phyloP scores from a whole-genome alignment of 169 alveolate genomes.

The Plasmodium gonderi region DNA sequence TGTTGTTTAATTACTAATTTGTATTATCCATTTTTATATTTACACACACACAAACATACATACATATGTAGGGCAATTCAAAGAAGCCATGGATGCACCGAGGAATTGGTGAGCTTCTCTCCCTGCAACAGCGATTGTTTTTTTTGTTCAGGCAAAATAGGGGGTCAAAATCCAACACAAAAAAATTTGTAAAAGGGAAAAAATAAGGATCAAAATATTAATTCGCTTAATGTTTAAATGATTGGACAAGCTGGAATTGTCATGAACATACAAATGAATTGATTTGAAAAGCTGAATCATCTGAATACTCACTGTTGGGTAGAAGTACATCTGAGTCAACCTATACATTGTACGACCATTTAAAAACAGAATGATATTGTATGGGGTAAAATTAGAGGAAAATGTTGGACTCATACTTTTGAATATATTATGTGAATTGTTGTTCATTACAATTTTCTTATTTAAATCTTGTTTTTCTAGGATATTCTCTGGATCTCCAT shows the following conservation, averaged over 20 bases:
- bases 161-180: slow-evolving; percentile 71
- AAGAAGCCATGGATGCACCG: not conserved
- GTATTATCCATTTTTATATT: no score
- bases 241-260: slow-evolving; percentile 33
- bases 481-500: not conserved
- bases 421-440: slow-evolving; percentile 28
- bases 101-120: not conserved
- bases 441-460: not conserved
- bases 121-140: not conserved
- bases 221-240: slow-evolving; percentile 26
- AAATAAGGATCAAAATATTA: slow-evolving; percentile 22
- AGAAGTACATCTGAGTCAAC: slow-evolving; percentile 47
- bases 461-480: not conserved
- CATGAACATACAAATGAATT: slow-evolving; percentile 46
- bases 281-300: slow-evolving; percentile 67
- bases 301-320: slow-evolving; percentile 33
- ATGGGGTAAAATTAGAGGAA: slow-evolving; percentile 8
- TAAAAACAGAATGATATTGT: slow-evolving; percentile 11
- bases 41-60: no score
- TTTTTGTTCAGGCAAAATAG: slow-evolving; percentile 4
- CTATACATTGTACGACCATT: slow-evolving; percentile 21
- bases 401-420: slow-evolving; percentile 13
- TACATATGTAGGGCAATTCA: no score
- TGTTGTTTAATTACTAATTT: no score
- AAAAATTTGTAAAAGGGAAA: slow-evolving; percentile 53